Evolutionary conservation across 139 green algal genomes (phyloP), one percentile per base, ranked within the genome.

Genomic region (Tetradesmus lagerheimii): DNA sequence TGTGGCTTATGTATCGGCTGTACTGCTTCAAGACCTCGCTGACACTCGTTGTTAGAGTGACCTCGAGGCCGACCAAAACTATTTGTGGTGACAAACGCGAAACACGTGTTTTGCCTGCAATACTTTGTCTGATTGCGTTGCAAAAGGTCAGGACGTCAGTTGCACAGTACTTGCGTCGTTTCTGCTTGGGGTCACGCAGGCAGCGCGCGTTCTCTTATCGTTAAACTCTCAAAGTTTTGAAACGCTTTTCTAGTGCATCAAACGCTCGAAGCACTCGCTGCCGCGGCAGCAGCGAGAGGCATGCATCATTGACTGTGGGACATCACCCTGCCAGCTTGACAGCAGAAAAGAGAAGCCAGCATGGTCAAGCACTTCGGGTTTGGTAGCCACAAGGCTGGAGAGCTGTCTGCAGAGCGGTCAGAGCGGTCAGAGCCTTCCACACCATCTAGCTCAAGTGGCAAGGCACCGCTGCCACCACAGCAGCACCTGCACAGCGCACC

Each of bases 131-230:
- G 47, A 71, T 71, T 71, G 57, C 57, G 57, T 71, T 71, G 57
- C 57, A 4, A n/a, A 71, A 31, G 57, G 12, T n/a, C 8, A 1
- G 57, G 57, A 12, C 25, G 57, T 71, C 57, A 71, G 57, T 71
- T 71, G 57, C 57, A 71, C 57, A 71, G 57, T 71, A 71, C 57
- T 71, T 71, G 47, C 57, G 57, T 71, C 57, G 57, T 71, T 71
- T 71, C 57, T 71, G 57, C 57, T 71, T 71, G 57, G 20, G 57
- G 57, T 20, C 31, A 1, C 57, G 57, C n/a, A n/a, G 16, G 57
- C 20, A 71, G 23, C 31, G 57, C 57, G 4, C 16, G 20, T 31
- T 4, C 25, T 1, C 57, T 71, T 8, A 8, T 18, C 57, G 23
- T 31, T 31, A 27, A 20, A 31, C 57, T 71, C 4, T n/a, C n/a